These are phyloP conservation scores for Auricularia cornea DNA, from an alignment of 768 basidiomycete genomes.

Conservation along the genomic window DNA sequence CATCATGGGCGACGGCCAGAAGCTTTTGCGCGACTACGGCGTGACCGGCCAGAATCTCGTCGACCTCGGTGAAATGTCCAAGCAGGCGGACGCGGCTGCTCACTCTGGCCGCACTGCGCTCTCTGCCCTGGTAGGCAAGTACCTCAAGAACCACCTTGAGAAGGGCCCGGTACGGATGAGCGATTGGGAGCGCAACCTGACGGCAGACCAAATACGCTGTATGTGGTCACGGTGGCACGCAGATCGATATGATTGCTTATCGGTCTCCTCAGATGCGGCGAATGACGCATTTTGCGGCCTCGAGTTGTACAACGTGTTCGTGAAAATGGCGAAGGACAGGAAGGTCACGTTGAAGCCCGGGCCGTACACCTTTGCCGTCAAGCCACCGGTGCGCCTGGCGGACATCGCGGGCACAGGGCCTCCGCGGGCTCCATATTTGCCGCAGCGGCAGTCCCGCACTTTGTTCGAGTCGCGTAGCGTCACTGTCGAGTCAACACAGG, in stretches of 20 bases:
- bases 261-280: slow-evolving; percentile 34
- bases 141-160: slow-evolving; percentile 28
- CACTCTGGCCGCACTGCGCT: slow-evolving; percentile 24
- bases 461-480: neutral
- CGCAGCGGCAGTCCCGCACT: neutral
- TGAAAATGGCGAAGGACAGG: slow-evolving; percentile 21
- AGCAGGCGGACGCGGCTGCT: slow-evolving; percentile 25
- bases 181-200: slow-evolving; percentile 38
- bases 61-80: slow-evolving; percentile 38
- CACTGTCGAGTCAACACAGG: too few relatives aligned
- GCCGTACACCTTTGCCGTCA: slow-evolving; percentile 22
- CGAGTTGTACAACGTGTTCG: slow-evolving; percentile 33
- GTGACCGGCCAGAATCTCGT: slow-evolving; percentile 34
- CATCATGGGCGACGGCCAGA: slow-evolving; percentile 37
- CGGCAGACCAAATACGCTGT: slow-evolving; percentile 33
- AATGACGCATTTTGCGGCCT: slow-evolving; percentile 44
- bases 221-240: neutral
- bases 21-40: slow-evolving; percentile 40
- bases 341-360: slow-evolving; percentile 13
- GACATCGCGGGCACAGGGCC: too few relatives aligned
- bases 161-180: slow-evolving; percentile 40
- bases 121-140: slow-evolving; percentile 35
- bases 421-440: neutral
- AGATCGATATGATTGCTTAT: neutral
- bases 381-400: slow-evolving; percentile 5